These are phyloP conservation scores for Calendula officinalis DNA, from an alignment of 129 eudicot species.

Conservation along the genomic window DNA sequence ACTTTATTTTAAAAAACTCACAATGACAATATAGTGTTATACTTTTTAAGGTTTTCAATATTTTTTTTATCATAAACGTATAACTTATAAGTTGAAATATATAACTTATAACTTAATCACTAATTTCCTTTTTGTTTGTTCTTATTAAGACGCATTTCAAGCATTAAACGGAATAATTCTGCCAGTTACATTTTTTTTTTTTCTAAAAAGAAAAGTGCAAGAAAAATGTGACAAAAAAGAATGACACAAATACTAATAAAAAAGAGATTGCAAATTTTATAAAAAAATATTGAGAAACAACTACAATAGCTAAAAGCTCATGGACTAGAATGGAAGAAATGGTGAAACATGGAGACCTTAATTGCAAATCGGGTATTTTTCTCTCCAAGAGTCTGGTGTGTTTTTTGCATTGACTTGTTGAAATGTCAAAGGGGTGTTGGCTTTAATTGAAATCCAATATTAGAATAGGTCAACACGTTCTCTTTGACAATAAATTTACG, in stretches of 20 bases:
- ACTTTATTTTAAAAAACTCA: too few relatives aligned
- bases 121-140: too few relatives aligned
- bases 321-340: neutral
- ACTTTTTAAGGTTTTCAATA: too few relatives aligned
- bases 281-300: neutral
- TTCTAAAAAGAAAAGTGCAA: neutral
- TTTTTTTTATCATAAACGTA: too few relatives aligned
- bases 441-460: neutral
- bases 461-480: slow-evolving; percentile 32
- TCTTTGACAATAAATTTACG: neutral
- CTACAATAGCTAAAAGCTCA: slow-evolving; percentile 3
- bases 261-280: neutral
- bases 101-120: too few relatives aligned
- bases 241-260: neutral
- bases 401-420: slow-evolving; percentile 51
- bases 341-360: neutral
- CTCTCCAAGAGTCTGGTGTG: slow-evolving; percentile 17
- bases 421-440: slow-evolving; percentile 59
- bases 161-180: too few relatives aligned
- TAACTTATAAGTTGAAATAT: too few relatives aligned
- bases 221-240: too few relatives aligned
- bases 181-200: too few relatives aligned
- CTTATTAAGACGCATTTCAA: too few relatives aligned
- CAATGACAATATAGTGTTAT: too few relatives aligned
- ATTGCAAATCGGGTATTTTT: slow-evolving; percentile 13